Percentiles rank a stretch among this genome's conserved stretches.
Evolutionary conservation across 2,329 filamentous ascomycete species (phyloP).

Genomic region (Volutella citrinella): DNA sequence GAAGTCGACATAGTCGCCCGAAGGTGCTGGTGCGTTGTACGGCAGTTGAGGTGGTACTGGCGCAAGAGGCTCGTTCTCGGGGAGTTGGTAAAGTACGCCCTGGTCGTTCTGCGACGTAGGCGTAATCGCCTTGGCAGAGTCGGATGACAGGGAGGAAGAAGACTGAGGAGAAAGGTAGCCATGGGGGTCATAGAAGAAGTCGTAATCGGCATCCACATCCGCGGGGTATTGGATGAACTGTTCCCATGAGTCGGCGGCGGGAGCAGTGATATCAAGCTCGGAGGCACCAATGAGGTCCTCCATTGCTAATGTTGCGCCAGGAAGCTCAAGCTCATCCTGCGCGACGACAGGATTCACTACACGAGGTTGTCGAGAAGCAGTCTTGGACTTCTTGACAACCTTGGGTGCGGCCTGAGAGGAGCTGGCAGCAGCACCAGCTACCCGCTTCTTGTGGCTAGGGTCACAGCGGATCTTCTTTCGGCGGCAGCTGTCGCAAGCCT

Average conservation of each 20-base stretch:
- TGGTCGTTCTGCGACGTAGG: conserved; percentile 23
- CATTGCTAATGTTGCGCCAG: conserved; percentile 10
- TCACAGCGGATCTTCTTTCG: conserved; percentile 64
- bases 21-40: conserved; percentile 19
- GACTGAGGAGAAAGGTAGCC: conserved; percentile 40
- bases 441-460: conserved; percentile 55
- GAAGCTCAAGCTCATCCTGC: conserved; percentile 8
- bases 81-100: conserved; percentile 4
- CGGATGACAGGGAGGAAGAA: conserved; percentile 23
- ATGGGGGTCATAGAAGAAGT: conserved; percentile 44
- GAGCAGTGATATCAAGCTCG: conserved; percentile 19
- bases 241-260: conserved; percentile 36
- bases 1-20: conserved; percentile 50
- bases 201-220: conserved; percentile 36
- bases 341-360: conserved; percentile 7
- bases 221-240: conserved; percentile 45
- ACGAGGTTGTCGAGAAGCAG: no score
- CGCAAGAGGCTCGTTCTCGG: conserved; percentile 7
- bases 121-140: conserved; percentile 25
- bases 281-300: conserved; percentile 19
- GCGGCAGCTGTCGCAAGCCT: conserved; percentile 62
- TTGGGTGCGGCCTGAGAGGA: conserved; percentile 30
- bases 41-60: conserved; percentile 17
- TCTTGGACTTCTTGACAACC: conserved; percentile 40
- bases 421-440: conserved; percentile 30